Evolutionary conservation across 768 basidiomycete species (phyloP).

Genomic region (Floccularia luteovirens): DNA sequence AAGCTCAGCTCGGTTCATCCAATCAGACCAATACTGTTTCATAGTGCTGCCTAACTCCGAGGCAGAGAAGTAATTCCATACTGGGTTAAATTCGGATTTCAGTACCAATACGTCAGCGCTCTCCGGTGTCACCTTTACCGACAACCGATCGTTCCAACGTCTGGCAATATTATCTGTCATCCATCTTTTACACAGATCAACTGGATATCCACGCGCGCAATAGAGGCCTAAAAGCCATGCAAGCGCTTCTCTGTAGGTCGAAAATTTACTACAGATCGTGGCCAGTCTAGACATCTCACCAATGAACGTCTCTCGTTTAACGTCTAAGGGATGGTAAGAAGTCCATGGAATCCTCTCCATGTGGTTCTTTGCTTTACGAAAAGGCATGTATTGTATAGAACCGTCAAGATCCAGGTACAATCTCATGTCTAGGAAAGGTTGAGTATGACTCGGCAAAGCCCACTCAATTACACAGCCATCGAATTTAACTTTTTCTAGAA

Average conservation of each 20-base stretch:
- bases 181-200: not conserved
- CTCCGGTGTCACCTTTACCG: not conserved
- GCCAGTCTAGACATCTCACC: conserved; percentile 13
- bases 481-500: conserved; percentile 4
- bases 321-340: conserved; percentile 12
- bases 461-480: conserved; percentile 12
- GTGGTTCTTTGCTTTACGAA: not conserved
- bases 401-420: conserved; percentile 12
- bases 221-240: not conserved
- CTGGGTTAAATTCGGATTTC: not conserved
- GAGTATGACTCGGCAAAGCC: too few relatives aligned
- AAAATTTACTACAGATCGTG: not conserved
- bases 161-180: not conserved
- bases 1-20: too few relatives aligned
- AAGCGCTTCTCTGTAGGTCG: not conserved
- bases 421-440: conserved; percentile 20
- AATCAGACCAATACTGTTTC: too few relatives aligned
- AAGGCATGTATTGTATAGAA: not conserved
- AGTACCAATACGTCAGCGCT: not conserved
- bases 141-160: not conserved
- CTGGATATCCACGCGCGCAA: not conserved
- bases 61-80: not conserved
- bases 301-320: conserved; percentile 10
- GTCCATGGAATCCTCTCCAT: not conserved
- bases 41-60: not conserved